Percentiles rank a stretch among this genome's conserved stretches.
phyloP scores from a whole-genome alignment of 1,284 basidiomycete species.

The Cryptococcus sp. region DNA sequence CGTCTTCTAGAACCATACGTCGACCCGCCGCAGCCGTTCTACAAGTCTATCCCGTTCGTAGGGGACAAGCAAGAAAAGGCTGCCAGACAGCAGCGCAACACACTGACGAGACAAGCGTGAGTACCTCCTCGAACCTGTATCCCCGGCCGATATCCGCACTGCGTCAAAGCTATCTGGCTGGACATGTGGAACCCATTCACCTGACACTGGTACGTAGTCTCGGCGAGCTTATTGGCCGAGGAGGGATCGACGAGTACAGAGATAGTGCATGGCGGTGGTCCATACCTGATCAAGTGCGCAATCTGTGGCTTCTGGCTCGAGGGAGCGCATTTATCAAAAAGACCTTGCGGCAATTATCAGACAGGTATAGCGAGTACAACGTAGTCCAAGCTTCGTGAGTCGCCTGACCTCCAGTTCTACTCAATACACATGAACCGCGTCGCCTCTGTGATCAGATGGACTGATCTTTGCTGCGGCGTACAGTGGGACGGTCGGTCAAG shows the following conservation, averaged over 20 bases:
- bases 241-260: background rate
- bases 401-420: background rate
- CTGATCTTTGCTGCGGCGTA: background rate
- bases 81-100: constrained; percentile 6
- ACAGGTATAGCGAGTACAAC: constrained; percentile 24
- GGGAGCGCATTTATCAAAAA: constrained; percentile 3
- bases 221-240: background rate
- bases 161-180: no score
- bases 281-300: background rate
- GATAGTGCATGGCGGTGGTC: background rate
- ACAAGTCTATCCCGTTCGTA: background rate
- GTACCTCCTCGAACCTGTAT: background rate
- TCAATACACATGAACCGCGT: background rate
- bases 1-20: constrained; percentile 10
- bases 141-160: no score
- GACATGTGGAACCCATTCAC: no score
- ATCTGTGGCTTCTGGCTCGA: constrained; percentile 3
- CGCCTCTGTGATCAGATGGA: background rate
- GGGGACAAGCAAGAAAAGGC: constrained; percentile 6
- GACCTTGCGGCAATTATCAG: constrained; percentile 4
- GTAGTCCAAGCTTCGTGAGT: constrained; percentile 28
- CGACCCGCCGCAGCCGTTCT: constrained; percentile 13
- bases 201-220: background rate
- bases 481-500: constrained; percentile 17
- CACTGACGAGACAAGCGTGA: constrained; percentile 10